Evolutionary conservation across 257 asterid genomes (phyloP).

Genomic region (Fraxinus quadrangulata): DNA sequence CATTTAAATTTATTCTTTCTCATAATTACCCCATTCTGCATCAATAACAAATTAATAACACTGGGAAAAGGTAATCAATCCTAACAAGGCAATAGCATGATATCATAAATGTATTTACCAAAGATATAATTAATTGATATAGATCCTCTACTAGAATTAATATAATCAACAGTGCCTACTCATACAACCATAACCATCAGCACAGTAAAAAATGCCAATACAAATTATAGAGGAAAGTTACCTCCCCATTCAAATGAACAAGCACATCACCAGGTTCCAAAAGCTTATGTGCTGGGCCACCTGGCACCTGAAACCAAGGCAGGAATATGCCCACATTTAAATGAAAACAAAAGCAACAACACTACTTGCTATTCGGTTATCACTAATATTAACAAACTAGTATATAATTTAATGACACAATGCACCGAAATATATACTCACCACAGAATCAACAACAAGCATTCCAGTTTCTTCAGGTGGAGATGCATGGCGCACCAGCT

Average conservation of each 20-base stretch:
- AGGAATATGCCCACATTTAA: conserved; percentile 24
- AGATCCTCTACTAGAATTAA: conserved; percentile 4
- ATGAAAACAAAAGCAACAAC: conserved; percentile 16
- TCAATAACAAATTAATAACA: background rate
- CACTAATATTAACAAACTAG: background rate
- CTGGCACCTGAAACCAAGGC: conserved; percentile 73
- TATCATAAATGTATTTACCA: background rate
- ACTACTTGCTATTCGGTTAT: conserved; percentile 10
- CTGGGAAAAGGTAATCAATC: background rate
- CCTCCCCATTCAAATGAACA: conserved; percentile 92
- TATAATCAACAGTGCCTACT: conserved; percentile 10
- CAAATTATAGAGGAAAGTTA: conserved; percentile 31
- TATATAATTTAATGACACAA: conserved; percentile 10
- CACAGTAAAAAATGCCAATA: conserved; percentile 1
- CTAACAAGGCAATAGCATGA: background rate
- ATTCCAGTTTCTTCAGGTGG: conserved; percentile 97
- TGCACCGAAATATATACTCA: conserved; percentile 42
- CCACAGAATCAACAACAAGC: conserved; percentile 99
- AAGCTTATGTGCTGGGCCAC: conserved; percentile 88
- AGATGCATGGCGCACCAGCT: conserved; percentile 91
- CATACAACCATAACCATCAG: conserved; percentile 13
- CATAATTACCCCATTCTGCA: background rate
- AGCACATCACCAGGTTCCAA: conserved; percentile 99
- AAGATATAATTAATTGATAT: conserved; percentile 14
- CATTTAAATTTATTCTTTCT: background rate